These are phyloP conservation scores for Carpinus viminea DNA, from an alignment of 306 rosid species.

Conservation along the genomic window DNA sequence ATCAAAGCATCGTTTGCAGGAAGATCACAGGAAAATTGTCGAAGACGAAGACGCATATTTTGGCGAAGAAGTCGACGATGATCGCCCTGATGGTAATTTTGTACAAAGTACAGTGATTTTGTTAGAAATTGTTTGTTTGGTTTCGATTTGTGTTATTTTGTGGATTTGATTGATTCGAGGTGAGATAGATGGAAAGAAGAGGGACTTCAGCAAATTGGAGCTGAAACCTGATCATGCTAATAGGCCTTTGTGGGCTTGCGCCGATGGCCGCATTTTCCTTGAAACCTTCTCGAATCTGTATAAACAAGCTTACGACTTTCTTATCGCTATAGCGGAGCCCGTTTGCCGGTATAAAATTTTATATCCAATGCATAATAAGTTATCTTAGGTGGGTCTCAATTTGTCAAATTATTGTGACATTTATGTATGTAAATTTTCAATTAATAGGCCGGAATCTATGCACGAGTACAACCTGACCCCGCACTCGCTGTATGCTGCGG, in stretches of 20 bases:
- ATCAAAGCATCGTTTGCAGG: constrained; percentile 43
- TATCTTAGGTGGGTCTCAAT: neutral
- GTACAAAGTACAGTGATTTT: neutral
- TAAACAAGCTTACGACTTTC: constrained; percentile 95
- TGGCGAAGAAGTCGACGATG: constrained; percentile 67
- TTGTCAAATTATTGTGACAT: constrained; percentile 2
- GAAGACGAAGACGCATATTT: constrained; percentile 56
- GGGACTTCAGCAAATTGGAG: constrained; percentile 86
- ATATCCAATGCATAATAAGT: neutral
- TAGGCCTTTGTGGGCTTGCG: constrained; percentile 97
- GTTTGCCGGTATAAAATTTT: constrained; percentile 72
- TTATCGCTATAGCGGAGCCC: constrained; percentile 91
- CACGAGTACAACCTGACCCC: constrained; percentile 96
- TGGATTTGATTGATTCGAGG: constrained; percentile 28
- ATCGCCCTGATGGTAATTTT: constrained; percentile 55
- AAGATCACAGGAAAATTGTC: constrained; percentile 42
- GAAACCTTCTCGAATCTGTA: constrained; percentile 92
- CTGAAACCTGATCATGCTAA: constrained; percentile 75
- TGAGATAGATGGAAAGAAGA: constrained; percentile 53
- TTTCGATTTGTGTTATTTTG: constrained; percentile 11
- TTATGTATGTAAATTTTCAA: constrained; percentile 16
- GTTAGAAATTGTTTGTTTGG: neutral
- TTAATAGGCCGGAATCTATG: constrained; percentile 90
- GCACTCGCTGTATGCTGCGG: constrained; percentile 91
- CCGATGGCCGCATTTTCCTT: constrained; percentile 87